These are phyloP conservation scores for Phytopythium oedochilum DNA, from an alignment of 352 stramenopile genomes.

Conservation along the genomic window DNA sequence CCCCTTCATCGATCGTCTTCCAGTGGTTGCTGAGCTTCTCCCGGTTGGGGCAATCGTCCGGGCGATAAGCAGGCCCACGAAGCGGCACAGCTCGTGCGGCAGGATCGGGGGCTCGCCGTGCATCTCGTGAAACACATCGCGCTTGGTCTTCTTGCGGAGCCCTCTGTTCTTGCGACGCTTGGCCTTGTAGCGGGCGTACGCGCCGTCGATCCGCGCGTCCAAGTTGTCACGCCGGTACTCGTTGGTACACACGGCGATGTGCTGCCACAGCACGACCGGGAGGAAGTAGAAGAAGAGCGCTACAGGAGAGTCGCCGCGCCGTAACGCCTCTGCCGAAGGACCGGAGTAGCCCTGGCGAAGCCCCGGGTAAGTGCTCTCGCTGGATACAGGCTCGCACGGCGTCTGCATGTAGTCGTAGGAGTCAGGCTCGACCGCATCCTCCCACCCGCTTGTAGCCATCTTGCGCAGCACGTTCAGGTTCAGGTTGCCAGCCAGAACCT, in stretches of 20 bases:
- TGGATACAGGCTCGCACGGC: not conserved
- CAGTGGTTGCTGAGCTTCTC: conserved; percentile 13
- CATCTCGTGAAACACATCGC: not conserved
- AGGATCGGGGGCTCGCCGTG: not conserved
- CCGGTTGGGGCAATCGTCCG: conserved; percentile 7
- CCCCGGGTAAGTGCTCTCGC: not conserved
- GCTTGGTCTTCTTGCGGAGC: not conserved
- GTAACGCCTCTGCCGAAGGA: not conserved
- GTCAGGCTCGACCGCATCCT: not conserved
- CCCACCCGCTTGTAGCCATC: not conserved
- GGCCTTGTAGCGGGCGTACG: not conserved
- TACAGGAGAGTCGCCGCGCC: not conserved
- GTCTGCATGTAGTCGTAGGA: not conserved
- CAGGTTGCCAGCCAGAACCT: not conserved
- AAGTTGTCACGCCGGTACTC: not conserved
- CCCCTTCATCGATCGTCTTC: conserved; percentile 5
- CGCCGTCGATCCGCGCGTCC: not conserved
- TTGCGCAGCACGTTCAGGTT: not conserved
- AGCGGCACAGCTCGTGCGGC: conserved; percentile 9
- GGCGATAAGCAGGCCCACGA: conserved; percentile 2
- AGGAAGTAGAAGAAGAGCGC: too few relatives aligned
- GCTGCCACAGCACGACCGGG: not conserved
- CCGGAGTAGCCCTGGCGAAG: not conserved
- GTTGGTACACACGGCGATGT: too few relatives aligned
- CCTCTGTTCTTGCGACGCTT: too few relatives aligned